Evolutionary conservation across 1,139 yeast genomes (phyloP).

Genomic region (Pichia sp.): DNA sequence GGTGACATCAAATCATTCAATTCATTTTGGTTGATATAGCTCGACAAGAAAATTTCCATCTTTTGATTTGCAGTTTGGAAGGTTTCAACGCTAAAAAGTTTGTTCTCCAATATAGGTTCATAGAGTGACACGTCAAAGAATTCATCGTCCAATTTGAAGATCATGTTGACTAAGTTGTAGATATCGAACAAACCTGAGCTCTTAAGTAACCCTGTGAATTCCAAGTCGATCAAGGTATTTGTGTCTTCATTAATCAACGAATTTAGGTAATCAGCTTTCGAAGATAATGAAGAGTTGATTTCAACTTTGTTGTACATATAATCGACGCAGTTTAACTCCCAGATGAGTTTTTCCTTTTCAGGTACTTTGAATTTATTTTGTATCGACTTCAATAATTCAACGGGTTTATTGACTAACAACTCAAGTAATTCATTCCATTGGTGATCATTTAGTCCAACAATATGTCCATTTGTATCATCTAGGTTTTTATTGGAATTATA

Average conservation of each 20-base stretch:
- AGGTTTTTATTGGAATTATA: slow-evolving; percentile 9
- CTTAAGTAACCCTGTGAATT: slow-evolving; percentile 37
- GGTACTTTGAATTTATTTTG: slow-evolving; percentile 29
- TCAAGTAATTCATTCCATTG: slow-evolving; percentile 35
- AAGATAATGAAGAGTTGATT: slow-evolving; percentile 38
- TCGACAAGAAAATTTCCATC: slow-evolving; percentile 51
- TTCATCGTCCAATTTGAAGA: slow-evolving; percentile 55
- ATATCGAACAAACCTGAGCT: slow-evolving; percentile 52
- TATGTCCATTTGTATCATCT: slow-evolving; percentile 27
- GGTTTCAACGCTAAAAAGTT: slow-evolving; percentile 45
- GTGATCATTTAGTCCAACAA: slow-evolving; percentile 37
- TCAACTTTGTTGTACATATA: slow-evolving; percentile 51
- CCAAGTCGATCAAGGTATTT: slow-evolving; percentile 33
- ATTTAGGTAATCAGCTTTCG: slow-evolving; percentile 35
- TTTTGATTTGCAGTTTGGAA: slow-evolving; percentile 41
- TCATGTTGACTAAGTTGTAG: slow-evolving; percentile 63
- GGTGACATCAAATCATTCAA: slow-evolving; percentile 62
- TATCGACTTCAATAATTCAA: slow-evolving; percentile 37
- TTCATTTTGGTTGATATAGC: slow-evolving; percentile 55
- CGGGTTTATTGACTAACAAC: slow-evolving; percentile 46
- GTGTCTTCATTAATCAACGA: slow-evolving; percentile 36
- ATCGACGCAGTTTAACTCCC: slow-evolving; percentile 57
- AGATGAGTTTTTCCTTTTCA: slow-evolving; percentile 35
- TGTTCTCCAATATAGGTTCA: slow-evolving; percentile 60
- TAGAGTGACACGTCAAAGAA: slow-evolving; percentile 54